phyloP scores from a whole-genome alignment of 495 filamentous ascomycete genomes.

The Darksidea phi region DNA sequence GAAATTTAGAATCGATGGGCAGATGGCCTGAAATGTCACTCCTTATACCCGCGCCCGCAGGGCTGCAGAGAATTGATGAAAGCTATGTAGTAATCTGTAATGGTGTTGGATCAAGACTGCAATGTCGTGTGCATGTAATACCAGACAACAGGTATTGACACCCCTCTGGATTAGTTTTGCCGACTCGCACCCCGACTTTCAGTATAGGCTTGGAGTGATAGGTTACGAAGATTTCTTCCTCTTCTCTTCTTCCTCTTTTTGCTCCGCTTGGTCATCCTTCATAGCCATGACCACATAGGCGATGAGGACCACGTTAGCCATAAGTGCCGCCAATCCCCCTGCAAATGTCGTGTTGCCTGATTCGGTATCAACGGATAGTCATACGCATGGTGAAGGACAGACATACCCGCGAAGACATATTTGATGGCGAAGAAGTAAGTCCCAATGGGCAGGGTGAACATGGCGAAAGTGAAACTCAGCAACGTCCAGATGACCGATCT shows the following conservation, averaged over 20 bases:
- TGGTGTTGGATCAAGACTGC: too few species aligned
- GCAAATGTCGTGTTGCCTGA: slow-evolving; percentile 80
- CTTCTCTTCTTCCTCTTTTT: slow-evolving; percentile 55
- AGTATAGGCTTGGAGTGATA: neutral
- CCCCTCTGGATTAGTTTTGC: too few species aligned
- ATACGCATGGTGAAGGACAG: slow-evolving; percentile 1
- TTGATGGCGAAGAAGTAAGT: slow-evolving; percentile 82
- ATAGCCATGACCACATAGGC: slow-evolving; percentile 90
- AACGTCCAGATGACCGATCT: slow-evolving; percentile 90
- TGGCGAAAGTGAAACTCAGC: slow-evolving; percentile 82
- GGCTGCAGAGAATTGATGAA: slow-evolving; percentile 2
- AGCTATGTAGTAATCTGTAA: slow-evolving; percentile 16
- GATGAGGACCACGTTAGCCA: slow-evolving; percentile 88
- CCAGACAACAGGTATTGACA: too few species aligned
- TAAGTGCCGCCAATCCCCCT: slow-evolving; percentile 78
- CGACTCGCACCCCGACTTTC: too few species aligned
- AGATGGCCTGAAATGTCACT: slow-evolving; percentile 11
- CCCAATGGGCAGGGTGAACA: slow-evolving; percentile 80
- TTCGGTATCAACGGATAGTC: slow-evolving; percentile 1
- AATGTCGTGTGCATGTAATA: too few species aligned
- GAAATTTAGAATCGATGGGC: neutral
- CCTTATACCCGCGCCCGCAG: slow-evolving; percentile 1
- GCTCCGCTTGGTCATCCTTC: slow-evolving; percentile 77
- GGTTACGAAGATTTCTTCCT: slow-evolving; percentile 60
- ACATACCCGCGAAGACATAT: slow-evolving; percentile 69